Percentiles rank a stretch among this genome's conserved stretches.
These are phyloP conservation scores for Trichoderma endophyticum DNA, from an alignment of 2,329 filamentous ascomycete genomes.

Conservation along the genomic window DNA sequence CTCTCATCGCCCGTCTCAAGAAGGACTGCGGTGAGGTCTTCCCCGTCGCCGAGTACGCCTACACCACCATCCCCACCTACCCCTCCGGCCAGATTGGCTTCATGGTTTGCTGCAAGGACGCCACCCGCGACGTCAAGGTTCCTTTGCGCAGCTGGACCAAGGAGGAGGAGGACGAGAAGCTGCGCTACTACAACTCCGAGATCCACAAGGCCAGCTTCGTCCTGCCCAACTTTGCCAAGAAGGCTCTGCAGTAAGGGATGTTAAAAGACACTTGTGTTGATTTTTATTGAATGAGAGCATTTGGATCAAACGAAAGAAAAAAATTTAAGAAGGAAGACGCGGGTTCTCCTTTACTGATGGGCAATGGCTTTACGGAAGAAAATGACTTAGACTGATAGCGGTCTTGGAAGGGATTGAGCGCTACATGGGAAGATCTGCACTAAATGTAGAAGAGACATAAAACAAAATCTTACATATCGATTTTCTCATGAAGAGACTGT, in stretches of 20 bases:
- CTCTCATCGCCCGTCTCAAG: conserved; percentile 91
- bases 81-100: conserved; percentile 98
- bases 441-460: neutral
- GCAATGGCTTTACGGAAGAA: neutral
- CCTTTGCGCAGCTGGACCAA: conserved; percentile 76
- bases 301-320: neutral
- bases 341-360: neutral
- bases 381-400: neutral
- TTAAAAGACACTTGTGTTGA: neutral
- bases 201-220: conserved; percentile 95
- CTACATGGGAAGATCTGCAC: neutral
- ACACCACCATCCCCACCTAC: conserved; percentile 99
- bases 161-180: conserved; percentile 89
- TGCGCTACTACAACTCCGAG: conserved; percentile 95
- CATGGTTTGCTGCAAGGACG: conserved; percentile 99
- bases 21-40: conserved; percentile 96
- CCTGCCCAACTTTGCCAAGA: conserved; percentile 87
- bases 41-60: conserved; percentile 95
- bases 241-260: conserved; percentile 57
- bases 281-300: neutral
- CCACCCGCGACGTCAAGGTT: conserved; percentile 75
- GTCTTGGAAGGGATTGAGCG: neutral
- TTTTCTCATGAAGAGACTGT: neutral
- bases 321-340: neutral
- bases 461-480: neutral